Percentiles rank a stretch among this genome's conserved stretches.
Evolutionary conservation across 257 asterid genomes (phyloP).

Genomic region (Coffea canephora): DNA sequence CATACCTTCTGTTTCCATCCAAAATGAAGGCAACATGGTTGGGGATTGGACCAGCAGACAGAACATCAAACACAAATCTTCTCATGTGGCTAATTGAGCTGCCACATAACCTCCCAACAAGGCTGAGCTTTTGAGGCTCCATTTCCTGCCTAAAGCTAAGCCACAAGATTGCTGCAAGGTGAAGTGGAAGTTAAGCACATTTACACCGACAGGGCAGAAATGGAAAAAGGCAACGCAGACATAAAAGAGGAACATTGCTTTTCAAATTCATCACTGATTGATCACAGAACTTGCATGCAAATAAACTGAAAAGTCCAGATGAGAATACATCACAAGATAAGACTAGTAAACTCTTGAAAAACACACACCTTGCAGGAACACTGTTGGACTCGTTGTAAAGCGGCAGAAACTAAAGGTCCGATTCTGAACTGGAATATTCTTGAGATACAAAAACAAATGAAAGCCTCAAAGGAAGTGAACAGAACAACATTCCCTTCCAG

Average conservation of each 20-base stretch:
- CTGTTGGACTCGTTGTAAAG: background rate
- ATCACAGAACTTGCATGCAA: background rate
- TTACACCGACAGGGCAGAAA: background rate
- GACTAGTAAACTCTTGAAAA: background rate
- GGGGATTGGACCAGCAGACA: slow-evolving; percentile 66
- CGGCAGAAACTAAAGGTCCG: background rate
- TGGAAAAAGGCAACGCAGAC: background rate
- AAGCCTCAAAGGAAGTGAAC: background rate
- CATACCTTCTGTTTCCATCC: slow-evolving; percentile 78
- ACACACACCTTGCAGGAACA: background rate
- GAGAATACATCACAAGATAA: background rate
- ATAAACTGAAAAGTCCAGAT: background rate
- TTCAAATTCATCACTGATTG: background rate
- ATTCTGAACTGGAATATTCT: background rate
- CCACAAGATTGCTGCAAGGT: slow-evolving; percentile 8
- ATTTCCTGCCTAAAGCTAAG: slow-evolving; percentile 23
- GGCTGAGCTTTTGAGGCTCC: slow-evolving; percentile 19
- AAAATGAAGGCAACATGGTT: slow-evolving; percentile 65
- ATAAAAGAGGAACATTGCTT: background rate
- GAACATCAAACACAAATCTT: slow-evolving; percentile 39
- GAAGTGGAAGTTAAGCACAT: background rate
- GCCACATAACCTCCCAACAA: slow-evolving; percentile 42
- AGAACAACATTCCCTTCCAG: background rate
- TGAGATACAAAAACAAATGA: too few species aligned
- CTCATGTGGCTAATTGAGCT: slow-evolving; percentile 37